These are phyloP conservation scores for Malassezia brasiliensis DNA, from an alignment of 1,284 basidiomycete genomes.

Conservation along the genomic window DNA sequence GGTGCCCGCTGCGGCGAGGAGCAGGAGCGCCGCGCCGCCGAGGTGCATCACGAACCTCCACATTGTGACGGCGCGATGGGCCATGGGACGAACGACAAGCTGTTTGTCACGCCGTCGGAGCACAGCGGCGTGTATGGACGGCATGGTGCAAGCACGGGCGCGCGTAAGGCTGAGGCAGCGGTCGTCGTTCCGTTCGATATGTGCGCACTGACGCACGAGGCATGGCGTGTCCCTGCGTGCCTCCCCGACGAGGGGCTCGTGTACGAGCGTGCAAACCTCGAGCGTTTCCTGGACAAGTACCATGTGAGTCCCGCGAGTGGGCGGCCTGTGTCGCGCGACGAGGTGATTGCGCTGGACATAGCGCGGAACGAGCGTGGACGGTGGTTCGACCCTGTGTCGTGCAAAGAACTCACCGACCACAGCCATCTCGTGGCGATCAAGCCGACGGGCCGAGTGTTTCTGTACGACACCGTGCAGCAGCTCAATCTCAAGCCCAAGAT, in stretches of 20 bases:
- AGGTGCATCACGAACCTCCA: constrained; percentile 6
- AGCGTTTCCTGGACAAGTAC: constrained; percentile 69
- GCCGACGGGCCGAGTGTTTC: constrained; percentile 69
- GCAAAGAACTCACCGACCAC: constrained; percentile 53
- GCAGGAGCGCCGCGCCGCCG: neutral
- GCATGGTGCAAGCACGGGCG: constrained; percentile 29
- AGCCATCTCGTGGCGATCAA: constrained; percentile 50
- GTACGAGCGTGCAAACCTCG: constrained; percentile 58
- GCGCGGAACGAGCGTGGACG: constrained; percentile 50
- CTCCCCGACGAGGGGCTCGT: constrained; percentile 57
- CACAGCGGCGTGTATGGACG: constrained; percentile 37
- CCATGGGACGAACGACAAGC: constrained; percentile 38
- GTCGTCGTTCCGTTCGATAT: constrained; percentile 66
- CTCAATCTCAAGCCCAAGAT: constrained; percentile 62
- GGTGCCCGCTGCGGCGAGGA: neutral
- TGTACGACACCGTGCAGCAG: constrained; percentile 60
- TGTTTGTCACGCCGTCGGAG: constrained; percentile 35
- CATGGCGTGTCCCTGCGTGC: constrained; percentile 79
- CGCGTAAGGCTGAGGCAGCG: constrained; percentile 52
- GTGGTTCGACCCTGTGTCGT: constrained; percentile 50
- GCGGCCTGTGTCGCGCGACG: constrained; percentile 63
- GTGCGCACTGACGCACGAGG: constrained; percentile 83
- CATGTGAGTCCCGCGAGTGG: constrained; percentile 78
- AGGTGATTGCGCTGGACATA: constrained; percentile 82
- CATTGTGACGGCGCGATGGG: constrained; percentile 22